A percentile compares a stretch with the other conserved stretches of the same genome.
phyloP scores from a whole-genome alignment of 2,329 filamentous ascomycete species.

The Cadophora sp. region DNA sequence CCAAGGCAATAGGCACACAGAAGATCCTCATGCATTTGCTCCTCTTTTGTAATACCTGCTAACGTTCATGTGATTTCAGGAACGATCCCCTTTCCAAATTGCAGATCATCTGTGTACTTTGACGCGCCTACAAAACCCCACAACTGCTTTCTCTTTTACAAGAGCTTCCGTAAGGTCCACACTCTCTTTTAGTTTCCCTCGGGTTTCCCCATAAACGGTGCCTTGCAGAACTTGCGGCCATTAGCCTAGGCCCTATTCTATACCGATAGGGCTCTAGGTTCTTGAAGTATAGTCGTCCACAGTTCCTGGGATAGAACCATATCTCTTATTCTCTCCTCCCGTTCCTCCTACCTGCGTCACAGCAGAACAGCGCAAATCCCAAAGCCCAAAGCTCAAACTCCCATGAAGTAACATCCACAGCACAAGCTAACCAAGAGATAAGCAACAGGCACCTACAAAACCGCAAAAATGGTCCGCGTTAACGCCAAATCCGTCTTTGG shows the following conservation, averaged over 20 bases:
- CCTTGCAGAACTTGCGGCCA: neutral
- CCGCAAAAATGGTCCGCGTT: slow-evolving; percentile 1
- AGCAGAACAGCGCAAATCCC: neutral
- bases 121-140: neutral
- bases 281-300: too few species aligned
- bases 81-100: neutral
- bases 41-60: neutral
- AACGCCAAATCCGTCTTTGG: neutral
- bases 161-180: neutral
- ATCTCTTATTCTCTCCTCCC: neutral
- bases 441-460: neutral
- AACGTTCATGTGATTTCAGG: neutral
- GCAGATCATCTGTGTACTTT: neutral
- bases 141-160: neutral
- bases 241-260: neutral
- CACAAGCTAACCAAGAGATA: neutral
- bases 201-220: neutral
- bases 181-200: neutral
- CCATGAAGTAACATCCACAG: neutral
- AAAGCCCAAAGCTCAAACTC: too few species aligned
- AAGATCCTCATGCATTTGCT: neutral
- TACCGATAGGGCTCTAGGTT: too few species aligned
- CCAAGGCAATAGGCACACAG: neutral
- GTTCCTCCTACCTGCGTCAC: neutral
- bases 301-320: too few species aligned